A percentile compares a stretch with the other conserved stretches of the same genome.
Evolutionary conservation across 352 stramenopile genomes (phyloP).

Genomic region (Phytophthora pistaciae): DNA sequence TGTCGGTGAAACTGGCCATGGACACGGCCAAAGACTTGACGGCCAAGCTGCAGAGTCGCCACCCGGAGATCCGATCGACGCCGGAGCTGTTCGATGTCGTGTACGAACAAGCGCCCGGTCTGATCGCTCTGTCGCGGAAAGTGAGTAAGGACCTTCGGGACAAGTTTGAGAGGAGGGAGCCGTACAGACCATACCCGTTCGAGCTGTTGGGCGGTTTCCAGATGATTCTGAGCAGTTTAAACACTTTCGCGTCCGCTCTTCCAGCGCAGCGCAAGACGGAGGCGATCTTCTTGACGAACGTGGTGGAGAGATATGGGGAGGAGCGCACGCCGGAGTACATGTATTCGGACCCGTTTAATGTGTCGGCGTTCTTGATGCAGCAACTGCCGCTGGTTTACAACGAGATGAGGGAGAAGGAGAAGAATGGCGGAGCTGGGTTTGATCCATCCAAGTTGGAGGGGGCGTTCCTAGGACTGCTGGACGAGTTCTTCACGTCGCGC

Average conservation of each 20-base stretch:
- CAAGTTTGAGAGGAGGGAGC: not conserved
- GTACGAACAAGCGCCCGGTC: not conserved
- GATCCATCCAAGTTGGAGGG: not conserved
- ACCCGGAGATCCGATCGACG: not conserved
- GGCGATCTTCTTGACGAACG: not conserved
- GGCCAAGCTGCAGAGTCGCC: not conserved
- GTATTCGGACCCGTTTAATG: not conserved
- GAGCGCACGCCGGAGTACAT: not conserved
- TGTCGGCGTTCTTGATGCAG: constrained; percentile 1
- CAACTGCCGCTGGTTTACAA: not conserved
- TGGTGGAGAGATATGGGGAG: not conserved
- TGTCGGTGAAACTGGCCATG: not conserved
- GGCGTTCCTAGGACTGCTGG: not conserved
- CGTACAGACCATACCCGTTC: not conserved
- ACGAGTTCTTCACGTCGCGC: not conserved
- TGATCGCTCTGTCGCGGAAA: not conserved
- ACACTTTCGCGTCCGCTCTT: constrained; percentile 4
- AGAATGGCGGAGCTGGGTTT: not conserved
- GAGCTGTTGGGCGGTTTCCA: not conserved
- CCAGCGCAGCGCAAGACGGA: not conserved
- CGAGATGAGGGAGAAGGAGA: not conserved
- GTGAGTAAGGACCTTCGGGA: not conserved
- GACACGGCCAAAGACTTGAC: not conserved
- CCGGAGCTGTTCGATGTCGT: not conserved
- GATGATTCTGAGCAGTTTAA: not conserved